These are phyloP conservation scores for Leucosporidium yakuticum DNA, from an alignment of 768 basidiomycete species.

Conservation along the genomic window DNA sequence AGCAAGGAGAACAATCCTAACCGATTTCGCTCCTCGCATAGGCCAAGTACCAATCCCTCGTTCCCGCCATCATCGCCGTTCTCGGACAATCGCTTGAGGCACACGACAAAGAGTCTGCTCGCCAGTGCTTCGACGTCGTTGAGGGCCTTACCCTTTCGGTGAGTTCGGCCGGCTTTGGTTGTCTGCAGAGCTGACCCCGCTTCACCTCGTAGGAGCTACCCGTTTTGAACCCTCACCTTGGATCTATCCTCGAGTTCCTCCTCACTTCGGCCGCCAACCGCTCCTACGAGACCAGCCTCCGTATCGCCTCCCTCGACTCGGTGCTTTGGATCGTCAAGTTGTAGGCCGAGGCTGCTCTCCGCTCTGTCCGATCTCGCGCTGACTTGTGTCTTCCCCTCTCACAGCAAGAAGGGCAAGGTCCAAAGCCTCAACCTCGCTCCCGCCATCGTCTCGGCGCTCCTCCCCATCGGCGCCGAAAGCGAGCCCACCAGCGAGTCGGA, in stretches of 20 bases:
- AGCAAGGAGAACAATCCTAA: slow-evolving; percentile 9
- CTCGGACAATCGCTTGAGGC: slow-evolving; percentile 74
- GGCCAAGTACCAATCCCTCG: slow-evolving; percentile 79
- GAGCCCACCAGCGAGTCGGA: slow-evolving; percentile 77
- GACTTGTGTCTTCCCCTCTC: slow-evolving; percentile 40
- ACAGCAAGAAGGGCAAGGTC: slow-evolving; percentile 82
- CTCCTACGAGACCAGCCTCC: slow-evolving; percentile 66
- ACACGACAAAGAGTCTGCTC: slow-evolving; percentile 71
- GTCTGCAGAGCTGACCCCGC: background rate
- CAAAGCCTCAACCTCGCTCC: slow-evolving; percentile 76
- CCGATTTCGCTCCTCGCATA: slow-evolving; percentile 38
- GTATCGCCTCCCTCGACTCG: slow-evolving; percentile 83
- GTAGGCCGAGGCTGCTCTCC: slow-evolving; percentile 47
- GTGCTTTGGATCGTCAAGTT: slow-evolving; percentile 97
- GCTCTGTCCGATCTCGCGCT: slow-evolving; percentile 13
- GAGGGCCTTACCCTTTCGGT: slow-evolving; percentile 92
- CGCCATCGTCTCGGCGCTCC: slow-evolving; percentile 78
- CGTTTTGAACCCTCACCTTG: slow-evolving; percentile 77
- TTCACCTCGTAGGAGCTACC: slow-evolving; percentile 67
- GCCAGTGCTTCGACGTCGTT: slow-evolving; percentile 88
- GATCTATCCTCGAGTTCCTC: slow-evolving; percentile 80
- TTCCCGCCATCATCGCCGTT: slow-evolving; percentile 82
- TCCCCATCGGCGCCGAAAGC: slow-evolving; percentile 88
- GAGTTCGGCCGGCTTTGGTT: slow-evolving; percentile 36
- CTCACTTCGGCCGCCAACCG: slow-evolving; percentile 74